Base-by-base conservation (phyloP, 2,329 filamentous ascomycete genomes). In the Nemania diffusa region DNA sequence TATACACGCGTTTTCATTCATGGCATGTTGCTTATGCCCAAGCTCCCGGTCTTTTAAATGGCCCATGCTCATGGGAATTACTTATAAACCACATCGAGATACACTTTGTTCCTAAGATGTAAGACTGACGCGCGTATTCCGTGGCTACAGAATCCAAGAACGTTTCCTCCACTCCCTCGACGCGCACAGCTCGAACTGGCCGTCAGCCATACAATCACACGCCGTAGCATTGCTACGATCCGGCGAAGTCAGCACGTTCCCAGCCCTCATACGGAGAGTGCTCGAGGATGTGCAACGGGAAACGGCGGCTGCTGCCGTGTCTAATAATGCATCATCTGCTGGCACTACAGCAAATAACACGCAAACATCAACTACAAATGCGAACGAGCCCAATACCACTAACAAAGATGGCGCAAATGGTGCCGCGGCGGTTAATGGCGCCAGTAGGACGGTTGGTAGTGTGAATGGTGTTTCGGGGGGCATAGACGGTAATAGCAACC, bases 121-220 rank as follows among this genome's bases (percentile, higher is more conserved):
- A 17, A 53, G 20, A 50, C 57, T 69, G 53, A 69, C 37, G 58
- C 50, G 51, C 56, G 50, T 52, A 37, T 29, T 20, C 37, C 55
- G 15, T 44, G 11, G 9, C 34, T 15, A 13, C 74, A 90, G 88
- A 72, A 90, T 91, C 73, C 88, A 90, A 81, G 88, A 90, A 64
- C 80, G 84, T 50, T 84, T 91, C 75, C 85, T 90, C 48, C 88
- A 90, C 79, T 78, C 85, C 67, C 85, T 91, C 59, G 82, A 90
- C 77, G 81, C 88, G 56, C 82, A 89, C 78, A 77, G 81, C 4
- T 80, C 84, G 70, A 88, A 91, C 81, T 91, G 88, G 88, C 88
- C 88, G 1, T 88, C 88, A 11, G 74, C 80, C 56, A 81, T 91
- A 69, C 87, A 90, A 73, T 78, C 80, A 62, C 88, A 90, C 78